These are phyloP conservation scores for Cubamyces lactineus DNA, from an alignment of 768 basidiomycete genomes.

Conservation along the genomic window DNA sequence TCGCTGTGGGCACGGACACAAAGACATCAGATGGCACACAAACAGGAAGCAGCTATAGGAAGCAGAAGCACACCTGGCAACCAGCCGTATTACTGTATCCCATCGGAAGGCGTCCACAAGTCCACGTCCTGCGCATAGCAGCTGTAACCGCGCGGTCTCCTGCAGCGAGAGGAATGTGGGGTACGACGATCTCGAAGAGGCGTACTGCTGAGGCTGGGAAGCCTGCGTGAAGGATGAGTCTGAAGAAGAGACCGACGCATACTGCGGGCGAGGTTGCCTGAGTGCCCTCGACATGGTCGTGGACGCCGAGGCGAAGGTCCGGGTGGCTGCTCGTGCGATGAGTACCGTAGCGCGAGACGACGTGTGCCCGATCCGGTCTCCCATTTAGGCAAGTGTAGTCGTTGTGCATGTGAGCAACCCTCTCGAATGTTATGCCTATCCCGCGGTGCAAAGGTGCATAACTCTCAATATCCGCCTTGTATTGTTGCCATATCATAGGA, in stretches of 20 bases:
- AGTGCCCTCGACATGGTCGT: slow-evolving; percentile 16
- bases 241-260: slow-evolving; percentile 3
- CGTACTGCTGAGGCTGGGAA: slow-evolving; percentile 14
- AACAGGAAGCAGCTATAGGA: slow-evolving; percentile 11
- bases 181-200: slow-evolving; percentile 55
- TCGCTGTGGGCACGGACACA: slow-evolving; percentile 51
- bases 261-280: slow-evolving; percentile 8
- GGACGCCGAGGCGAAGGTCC: slow-evolving; percentile 9
- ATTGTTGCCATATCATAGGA: no score
- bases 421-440: no score
- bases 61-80: slow-evolving; percentile 51
- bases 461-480: no score
- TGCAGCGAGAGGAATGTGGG: slow-evolving; percentile 69
- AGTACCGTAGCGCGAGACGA: not conserved
- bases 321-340: not conserved
- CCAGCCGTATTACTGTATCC: slow-evolving; percentile 61
- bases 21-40: slow-evolving; percentile 10
- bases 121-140: slow-evolving; percentile 60
- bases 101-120: slow-evolving; percentile 74
- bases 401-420: no score
- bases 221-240: slow-evolving; percentile 6
- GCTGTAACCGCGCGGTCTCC: slow-evolving; percentile 62
- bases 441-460: no score
- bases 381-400: no score
- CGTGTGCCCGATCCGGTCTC: not conserved